Evolutionary conservation across 1,284 basidiomycete species (phyloP).

Genomic region (Malassezia brasiliensis): DNA sequence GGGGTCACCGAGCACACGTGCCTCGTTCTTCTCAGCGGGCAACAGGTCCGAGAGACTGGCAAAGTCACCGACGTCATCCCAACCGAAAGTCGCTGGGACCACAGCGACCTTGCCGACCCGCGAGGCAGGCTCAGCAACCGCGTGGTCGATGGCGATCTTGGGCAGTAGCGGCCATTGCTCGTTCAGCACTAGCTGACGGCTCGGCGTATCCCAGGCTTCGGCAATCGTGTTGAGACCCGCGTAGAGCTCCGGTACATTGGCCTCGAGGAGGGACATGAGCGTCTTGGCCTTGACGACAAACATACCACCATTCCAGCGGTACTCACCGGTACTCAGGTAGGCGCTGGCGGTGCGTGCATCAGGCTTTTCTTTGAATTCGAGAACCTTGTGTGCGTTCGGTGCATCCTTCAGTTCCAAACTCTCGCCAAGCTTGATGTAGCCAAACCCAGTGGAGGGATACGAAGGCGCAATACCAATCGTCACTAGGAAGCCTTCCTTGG

Average conservation of each 20-base stretch:
- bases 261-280: constrained; percentile 33
- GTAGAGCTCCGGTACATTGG: constrained; percentile 37
- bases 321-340: constrained; percentile 44
- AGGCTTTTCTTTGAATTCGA: constrained; percentile 49
- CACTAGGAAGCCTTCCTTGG: constrained; percentile 43
- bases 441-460: constrained; percentile 46
- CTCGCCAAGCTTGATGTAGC: constrained; percentile 48
- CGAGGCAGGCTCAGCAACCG: constrained; percentile 46
- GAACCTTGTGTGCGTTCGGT: constrained; percentile 42
- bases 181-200: constrained; percentile 20
- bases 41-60: constrained; percentile 42
- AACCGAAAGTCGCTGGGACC: constrained; percentile 47
- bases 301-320: constrained; percentile 49
- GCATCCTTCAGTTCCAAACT: constrained; percentile 28
- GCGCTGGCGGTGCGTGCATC: constrained; percentile 44
- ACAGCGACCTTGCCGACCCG: constrained; percentile 45
- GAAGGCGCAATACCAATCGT: constrained; percentile 48
- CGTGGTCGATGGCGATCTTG: constrained; percentile 48
- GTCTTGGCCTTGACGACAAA: constrained; percentile 46
- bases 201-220: constrained; percentile 35
- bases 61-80: constrained; percentile 49
- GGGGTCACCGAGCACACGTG: constrained; percentile 43
- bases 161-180: constrained; percentile 42
- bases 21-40: constrained; percentile 45
- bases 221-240: constrained; percentile 39